Conservation (phyloP, 495 filamentous ascomycete genomes). For the Neurospora tetrasperma region DNA sequence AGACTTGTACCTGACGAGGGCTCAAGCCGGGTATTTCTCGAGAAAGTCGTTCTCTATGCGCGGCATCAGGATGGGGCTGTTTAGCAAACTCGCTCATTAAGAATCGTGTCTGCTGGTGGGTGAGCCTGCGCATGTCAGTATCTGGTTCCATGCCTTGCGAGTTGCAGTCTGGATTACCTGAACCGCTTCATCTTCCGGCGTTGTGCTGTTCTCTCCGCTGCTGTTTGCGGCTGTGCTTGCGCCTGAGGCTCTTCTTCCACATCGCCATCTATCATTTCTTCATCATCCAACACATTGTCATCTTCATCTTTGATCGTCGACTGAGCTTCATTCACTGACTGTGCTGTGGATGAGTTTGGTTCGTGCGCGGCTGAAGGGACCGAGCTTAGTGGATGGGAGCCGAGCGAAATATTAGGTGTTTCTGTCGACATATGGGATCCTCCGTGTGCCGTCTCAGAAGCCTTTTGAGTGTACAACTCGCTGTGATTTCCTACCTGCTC, state of each 20-base stretch:
- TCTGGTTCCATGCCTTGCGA: slow-evolving; percentile 4
- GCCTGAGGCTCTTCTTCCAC: slow-evolving; percentile 30
- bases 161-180: slow-evolving; percentile 41
- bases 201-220: slow-evolving; percentile 62
- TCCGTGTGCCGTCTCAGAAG: slow-evolving; percentile 30
- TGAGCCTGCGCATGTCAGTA: slow-evolving; percentile 53
- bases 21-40: slow-evolving; percentile 88
- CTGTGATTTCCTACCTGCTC: slow-evolving; percentile 30
- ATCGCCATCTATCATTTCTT: slow-evolving; percentile 40
- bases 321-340: slow-evolving; percentile 34
- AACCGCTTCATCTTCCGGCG: slow-evolving; percentile 95
- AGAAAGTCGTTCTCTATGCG: slow-evolving; percentile 81
- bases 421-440: slow-evolving; percentile 35
- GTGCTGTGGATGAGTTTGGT: slow-evolving; percentile 15
- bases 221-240: slow-evolving; percentile 47
- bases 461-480: slow-evolving; percentile 30
- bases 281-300: slow-evolving; percentile 42
- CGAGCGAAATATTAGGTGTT: slow-evolving; percentile 29
- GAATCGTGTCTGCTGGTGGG: slow-evolving; percentile 93
- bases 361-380: slow-evolving; percentile 13
- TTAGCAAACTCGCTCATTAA: slow-evolving; percentile 96
- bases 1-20: slow-evolving; percentile 92
- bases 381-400: slow-evolving; percentile 31
- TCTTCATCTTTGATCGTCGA: slow-evolving; percentile 42
- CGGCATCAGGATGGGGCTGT: slow-evolving; percentile 89